Conservation (phyloP, 257 asterid genomes). For the Coffea canephora region DNA sequence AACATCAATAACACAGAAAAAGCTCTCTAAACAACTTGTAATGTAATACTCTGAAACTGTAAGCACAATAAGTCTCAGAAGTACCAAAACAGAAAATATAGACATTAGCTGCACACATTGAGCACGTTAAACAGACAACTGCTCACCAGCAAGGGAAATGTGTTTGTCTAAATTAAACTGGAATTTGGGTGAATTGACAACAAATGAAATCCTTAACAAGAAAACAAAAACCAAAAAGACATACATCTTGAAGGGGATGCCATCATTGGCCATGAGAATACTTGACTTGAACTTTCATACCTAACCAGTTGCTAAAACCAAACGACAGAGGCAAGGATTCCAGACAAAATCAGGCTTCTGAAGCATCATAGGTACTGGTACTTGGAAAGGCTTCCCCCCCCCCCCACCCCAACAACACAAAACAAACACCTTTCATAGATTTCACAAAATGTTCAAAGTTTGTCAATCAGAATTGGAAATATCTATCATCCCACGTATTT, state of each 20-base stretch:
- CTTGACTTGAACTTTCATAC: not conserved
- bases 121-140: not conserved
- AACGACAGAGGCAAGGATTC: not conserved
- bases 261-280: not conserved
- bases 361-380: not conserved
- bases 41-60: not conserved
- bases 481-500: not conserved
- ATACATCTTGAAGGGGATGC: not conserved
- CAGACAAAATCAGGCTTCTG: not conserved
- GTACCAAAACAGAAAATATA: not conserved
- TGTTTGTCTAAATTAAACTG: not conserved
- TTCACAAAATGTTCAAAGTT: not conserved
- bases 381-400: not conserved
- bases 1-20: not conserved
- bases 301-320: not conserved
- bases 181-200: not conserved
- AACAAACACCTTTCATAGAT: not conserved
- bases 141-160: not conserved
- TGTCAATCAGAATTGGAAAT: not conserved
- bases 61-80: not conserved
- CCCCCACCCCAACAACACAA: not conserved
- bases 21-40: not conserved
- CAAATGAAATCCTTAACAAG: not conserved
- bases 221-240: not conserved
- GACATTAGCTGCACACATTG: not conserved